Evolutionary conservation across 2,329 filamentous ascomycete species (phyloP), one percentile per base, ranked within the genome.

Genomic region (Verticillium nubilum): DNA sequence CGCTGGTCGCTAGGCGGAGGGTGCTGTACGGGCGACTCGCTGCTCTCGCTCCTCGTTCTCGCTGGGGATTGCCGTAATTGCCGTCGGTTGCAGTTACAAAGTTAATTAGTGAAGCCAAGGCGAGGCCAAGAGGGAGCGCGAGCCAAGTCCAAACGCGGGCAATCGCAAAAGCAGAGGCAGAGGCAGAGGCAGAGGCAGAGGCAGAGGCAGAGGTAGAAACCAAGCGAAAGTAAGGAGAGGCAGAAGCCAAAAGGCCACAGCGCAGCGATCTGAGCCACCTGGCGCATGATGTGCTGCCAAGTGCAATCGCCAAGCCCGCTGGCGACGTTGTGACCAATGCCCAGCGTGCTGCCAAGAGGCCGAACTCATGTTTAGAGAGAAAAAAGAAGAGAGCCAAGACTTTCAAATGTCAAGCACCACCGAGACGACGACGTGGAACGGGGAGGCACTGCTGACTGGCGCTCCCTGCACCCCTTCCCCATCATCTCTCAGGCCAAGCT

Each of bases 211-310:
- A 37, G 33, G 33, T 17, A 15, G n/a, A 37, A 19, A 17, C 12
- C 12, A 6, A 37, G 33, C 15, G n/a, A 25, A 23, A 3, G 27
- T 28, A 33, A 23, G 19, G 7, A 56, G 35, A 26, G 28, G 19
- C 17, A 27, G 13, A 35, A 9, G 23, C 31, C 54, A 15, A 15
- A 47, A 26, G 52, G 29, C 27, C 54, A 56, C 33, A 56, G 54
- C 42, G 42, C 42, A 25, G 42, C 19, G 42, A 50, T 50, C 42
- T 50, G 42, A 50, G 25, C 15, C 33, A 56, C 25, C 33, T 27
- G 37, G 54, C 33, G 54, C 54, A 56, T 56, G 23, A 56, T 56
- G 54, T 17, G 23, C 12, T 56, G 54, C 54, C 54, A 56, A 56
- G 54, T 27, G 33, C 23, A 56, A 25, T 28, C 25, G 54, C 54